phyloP scores from a whole-genome alignment of 306 rosid species.

The Acacia melanoxylon region DNA sequence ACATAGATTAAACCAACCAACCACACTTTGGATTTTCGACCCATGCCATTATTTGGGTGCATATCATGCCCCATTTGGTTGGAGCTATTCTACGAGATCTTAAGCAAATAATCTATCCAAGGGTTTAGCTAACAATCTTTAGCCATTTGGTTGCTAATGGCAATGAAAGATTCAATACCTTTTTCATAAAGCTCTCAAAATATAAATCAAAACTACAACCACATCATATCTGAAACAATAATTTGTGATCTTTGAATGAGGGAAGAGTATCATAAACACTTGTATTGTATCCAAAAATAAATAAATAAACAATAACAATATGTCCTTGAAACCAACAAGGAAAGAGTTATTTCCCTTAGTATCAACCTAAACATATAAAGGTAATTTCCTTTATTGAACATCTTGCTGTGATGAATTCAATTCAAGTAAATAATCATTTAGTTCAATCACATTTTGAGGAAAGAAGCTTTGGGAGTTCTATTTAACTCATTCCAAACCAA shows the following conservation, averaged over 20 bases:
- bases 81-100: too few relatives aligned
- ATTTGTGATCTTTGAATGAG: not conserved
- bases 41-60: too few relatives aligned
- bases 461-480: not conserved
- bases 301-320: too few relatives aligned
- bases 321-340: not conserved
- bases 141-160: too few relatives aligned
- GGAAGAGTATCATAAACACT: not conserved
- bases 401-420: not conserved
- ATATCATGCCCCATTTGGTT: too few relatives aligned
- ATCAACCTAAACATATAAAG: not conserved
- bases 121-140: too few relatives aligned
- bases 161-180: too few relatives aligned
- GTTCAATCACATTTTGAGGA: constrained; percentile 1
- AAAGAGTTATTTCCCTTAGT: not conserved
- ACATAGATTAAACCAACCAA: too few relatives aligned
- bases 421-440: not conserved
- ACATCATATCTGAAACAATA: not conserved
- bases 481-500: not conserved
- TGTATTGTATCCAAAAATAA: not conserved
- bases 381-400: not conserved
- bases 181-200: not conserved
- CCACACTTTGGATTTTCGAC: too few relatives aligned
- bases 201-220: not conserved
- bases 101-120: too few relatives aligned